Base-by-base conservation (phyloP, 2,329 filamentous ascomycete species). In the Arthroderma sp. region DNA sequence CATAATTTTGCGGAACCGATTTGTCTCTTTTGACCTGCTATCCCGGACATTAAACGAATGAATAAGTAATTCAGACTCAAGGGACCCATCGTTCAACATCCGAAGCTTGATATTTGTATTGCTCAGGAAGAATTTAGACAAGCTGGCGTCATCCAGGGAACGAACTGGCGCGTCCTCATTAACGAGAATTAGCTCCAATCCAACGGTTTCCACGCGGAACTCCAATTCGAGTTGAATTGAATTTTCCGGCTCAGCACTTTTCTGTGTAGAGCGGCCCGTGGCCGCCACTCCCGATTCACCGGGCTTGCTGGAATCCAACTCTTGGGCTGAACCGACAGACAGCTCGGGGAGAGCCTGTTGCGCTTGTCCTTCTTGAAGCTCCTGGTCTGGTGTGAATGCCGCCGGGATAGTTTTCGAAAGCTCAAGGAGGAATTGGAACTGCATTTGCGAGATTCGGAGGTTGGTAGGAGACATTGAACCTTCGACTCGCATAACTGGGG, bases 1-100 rank as follows among this genome's bases (percentile, higher is more conserved):
- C 93, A 98, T 97, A 73, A 98, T 96, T 70, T 91, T 94, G 54
- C 90, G 84, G 78, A 94, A 99, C 68, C 95, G 96, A 76, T 96
- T 98, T 4, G 86, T 87, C 65, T 95, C 91, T 56, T 83, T 81
- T 3, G 83, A 84, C n/a, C 94, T 85, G 61, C 87, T 96, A 69
- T 99, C 93, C 57, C 88, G 82, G 62, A 97, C 95, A 0, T 90
- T 95, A 70, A 98, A 96, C 0, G 91, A 93, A 59, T 93, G 86
- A 15, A 98, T 90, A 37, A 95, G 79, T 5, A 98, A 81, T 68
- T 99, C 94, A 1, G 91, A 90, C 69, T 98, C 93, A 41, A 98
- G 73, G 0, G 91, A 91, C 5, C 86, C 85, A 69, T 98, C 91
- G 19, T 87, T 94, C 65, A 96, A 81, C 85, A 97, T 93, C 25